Base-by-base conservation (phyloP, 139 green algal species). In the Chlamydomonas eustigma region DNA sequence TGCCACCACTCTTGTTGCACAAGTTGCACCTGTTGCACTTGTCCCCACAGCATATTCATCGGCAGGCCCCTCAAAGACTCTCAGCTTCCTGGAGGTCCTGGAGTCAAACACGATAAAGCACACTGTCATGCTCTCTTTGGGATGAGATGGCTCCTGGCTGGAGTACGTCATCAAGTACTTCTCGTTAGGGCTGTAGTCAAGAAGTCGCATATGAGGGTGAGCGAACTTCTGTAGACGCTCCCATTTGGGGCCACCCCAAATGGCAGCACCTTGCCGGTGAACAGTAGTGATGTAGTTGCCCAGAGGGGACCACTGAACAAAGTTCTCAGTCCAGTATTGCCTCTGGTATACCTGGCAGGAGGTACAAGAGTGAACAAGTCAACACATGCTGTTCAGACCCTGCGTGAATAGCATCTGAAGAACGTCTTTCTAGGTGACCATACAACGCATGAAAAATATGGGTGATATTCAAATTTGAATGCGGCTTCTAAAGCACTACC, bases 111-210 rank as follows among this genome's bases (percentile, higher is more conserved):
- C 75, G 73, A 88, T 88, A 36, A 97, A 81, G 38, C 84, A 67
- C 4, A 75, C 50, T 2, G 65, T 71, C 2, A 39, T 39, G 5
- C 65, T 85, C 8, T 94, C 89, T 6, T 87, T 67, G 1, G 88
- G 89, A 76, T 90, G 90, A 58, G 68, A 75, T 0, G 90, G 87
- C 80, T 94, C 90, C 44, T 80, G 80, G 52, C 68, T 81, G 51
- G 72, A 88, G 82, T 93, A 97, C 22, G 87, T 92, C 36, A 97
- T 77, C 0, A 98, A 66, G 81, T 93, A 99, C 39, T 86, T 81
- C 81, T 99, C 95, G 39, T 87, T 88, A 63, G 92, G 90, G 2
- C 88, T 95, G 77, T 97, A 97, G 28, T 97, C 88, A 8, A 98
- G 86, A 22, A 93, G 82, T 72, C 88, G 87, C 74, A 94, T 90